Evolutionary conservation across 1,139 yeast species (phyloP).

Genomic region (Protomyces gravidus): DNA sequence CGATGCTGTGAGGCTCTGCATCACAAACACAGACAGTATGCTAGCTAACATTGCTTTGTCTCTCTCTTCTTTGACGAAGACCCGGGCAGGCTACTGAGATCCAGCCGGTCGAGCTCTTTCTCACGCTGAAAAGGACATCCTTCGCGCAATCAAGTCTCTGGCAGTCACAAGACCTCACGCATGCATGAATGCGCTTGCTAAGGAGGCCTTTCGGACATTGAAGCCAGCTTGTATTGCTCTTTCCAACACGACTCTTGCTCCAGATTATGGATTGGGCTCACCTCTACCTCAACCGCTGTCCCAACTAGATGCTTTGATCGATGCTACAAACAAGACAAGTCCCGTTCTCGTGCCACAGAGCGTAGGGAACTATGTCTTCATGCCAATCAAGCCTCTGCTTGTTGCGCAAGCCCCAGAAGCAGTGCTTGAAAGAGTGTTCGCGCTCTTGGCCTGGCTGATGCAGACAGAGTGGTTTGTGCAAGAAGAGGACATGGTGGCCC

Average conservation of each 20-base stretch:
- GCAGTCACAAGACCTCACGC: conserved; percentile 4
- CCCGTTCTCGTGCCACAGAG: conserved; percentile 3
- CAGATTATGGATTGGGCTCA: background rate
- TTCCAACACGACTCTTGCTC: conserved; percentile 5
- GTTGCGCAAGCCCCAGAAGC: background rate
- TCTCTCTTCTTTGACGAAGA: no score
- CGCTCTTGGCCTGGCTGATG: conserved; percentile 10
- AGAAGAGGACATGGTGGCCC: conserved; percentile 7
- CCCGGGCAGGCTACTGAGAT: no score
- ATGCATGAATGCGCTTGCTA: conserved; percentile 10
- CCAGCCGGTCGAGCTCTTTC: no score
- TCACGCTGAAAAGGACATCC: background rate
- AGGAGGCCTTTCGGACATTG: background rate
- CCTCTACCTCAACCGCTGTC: background rate
- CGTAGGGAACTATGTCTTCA: conserved; percentile 19
- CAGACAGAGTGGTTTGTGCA: conserved; percentile 8
- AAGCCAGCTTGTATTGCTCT: conserved; percentile 18
- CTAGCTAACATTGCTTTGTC: no score
- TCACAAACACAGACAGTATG: background rate
- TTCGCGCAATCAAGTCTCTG: no score
- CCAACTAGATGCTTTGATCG: background rate
- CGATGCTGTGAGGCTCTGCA: background rate
- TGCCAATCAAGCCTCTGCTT: conserved; percentile 17
- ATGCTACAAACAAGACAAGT: background rate
- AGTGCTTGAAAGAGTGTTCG: conserved; percentile 1